Percentiles rank a stretch among this genome's conserved stretches.
Conservation (phyloP, 306 rosid species). For the Cercis canadensis region DNA sequence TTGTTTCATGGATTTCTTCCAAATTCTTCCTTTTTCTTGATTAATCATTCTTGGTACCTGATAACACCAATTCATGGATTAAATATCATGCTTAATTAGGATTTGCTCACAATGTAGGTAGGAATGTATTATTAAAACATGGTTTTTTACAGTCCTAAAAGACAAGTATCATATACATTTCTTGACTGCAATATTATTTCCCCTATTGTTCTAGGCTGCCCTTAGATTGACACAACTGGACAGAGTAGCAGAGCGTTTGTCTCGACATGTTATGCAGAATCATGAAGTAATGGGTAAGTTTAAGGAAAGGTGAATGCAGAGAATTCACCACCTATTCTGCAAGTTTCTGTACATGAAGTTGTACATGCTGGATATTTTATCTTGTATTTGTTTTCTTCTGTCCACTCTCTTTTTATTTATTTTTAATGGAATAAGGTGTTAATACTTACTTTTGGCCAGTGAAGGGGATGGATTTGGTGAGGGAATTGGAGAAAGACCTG, state of each 20-base stretch:
- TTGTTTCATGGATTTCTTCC: no score
- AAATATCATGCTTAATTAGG: no score
- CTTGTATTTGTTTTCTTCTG: slow-evolving; percentile 30
- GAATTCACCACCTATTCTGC: slow-evolving; percentile 30
- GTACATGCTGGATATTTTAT: slow-evolving; percentile 27
- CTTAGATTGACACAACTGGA: slow-evolving; percentile 92
- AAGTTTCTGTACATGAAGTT: slow-evolving; percentile 18
- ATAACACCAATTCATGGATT: no score
- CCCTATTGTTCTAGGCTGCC: slow-evolving; percentile 62
- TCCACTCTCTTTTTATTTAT: slow-evolving; percentile 20
- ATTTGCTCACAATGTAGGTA: no score
- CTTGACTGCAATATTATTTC: background rate
- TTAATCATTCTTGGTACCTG: no score
- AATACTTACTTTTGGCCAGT: slow-evolving; percentile 95
- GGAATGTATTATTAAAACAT: no score
- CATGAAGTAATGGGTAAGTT: slow-evolving; percentile 99
- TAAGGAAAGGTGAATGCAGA: slow-evolving; percentile 34
- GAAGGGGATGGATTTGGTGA: slow-evolving; percentile 99
- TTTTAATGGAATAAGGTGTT: slow-evolving; percentile 43
- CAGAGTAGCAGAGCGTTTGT: slow-evolving; percentile 83
- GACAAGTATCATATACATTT: no score
- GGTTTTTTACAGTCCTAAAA: no score
- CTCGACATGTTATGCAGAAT: slow-evolving; percentile 94
- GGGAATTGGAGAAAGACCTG: slow-evolving; percentile 96
- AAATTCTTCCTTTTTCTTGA: no score